Base-by-base conservation (phyloP, 768 basidiomycete genomes). In the Hypholoma fasciculare region DNA sequence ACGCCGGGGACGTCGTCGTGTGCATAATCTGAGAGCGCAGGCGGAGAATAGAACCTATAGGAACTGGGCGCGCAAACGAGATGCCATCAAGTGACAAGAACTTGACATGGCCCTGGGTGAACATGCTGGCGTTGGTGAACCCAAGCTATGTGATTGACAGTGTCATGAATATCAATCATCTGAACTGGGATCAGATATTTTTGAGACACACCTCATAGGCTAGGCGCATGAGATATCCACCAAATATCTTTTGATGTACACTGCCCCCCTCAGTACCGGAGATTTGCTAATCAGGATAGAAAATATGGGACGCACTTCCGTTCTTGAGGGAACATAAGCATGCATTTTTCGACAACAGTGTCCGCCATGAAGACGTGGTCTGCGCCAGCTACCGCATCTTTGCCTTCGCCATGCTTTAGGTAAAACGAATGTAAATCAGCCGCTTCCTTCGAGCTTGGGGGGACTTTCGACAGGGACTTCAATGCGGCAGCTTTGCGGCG, bases 251-350 rank as follows among this genome's bases (percentile, higher is more conserved):
- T 57, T 88, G 86, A 67, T 94, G 92, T 3, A 93, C 80, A 61
- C 89, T 90, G 50, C 59, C 43, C 37, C n/a, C 11, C 14, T 11
- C 37, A 47, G 46, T 16, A 47, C 7, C 34, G n/a, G 12, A 34
- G n/a, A 56, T 23, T 9, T 19, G 6, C 58, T 44, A 46, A 40
- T 20, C n/a, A 16, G 49, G 54, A 50, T 12, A 11, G 1, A 26
- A 34, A 27, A 42, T 16, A 38, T 12, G 17, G 5, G 20, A 73
- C 85, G 66, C 58, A 89, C 89, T 92, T 93, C 65, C 90, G 80
- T 67, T 91, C 90, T 73, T 92, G 91, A 0, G 90, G 91, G 67
- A 92, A 91, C 89, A 92, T 92, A 27, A 92, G 72, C 78, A 89
- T 81, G 19, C 80, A 82, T 63, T 83, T 83, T 70, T 89, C 87